phyloP scores from a whole-genome alignment of 139 green algal genomes.

The Volvox reticuliferus region DNA sequence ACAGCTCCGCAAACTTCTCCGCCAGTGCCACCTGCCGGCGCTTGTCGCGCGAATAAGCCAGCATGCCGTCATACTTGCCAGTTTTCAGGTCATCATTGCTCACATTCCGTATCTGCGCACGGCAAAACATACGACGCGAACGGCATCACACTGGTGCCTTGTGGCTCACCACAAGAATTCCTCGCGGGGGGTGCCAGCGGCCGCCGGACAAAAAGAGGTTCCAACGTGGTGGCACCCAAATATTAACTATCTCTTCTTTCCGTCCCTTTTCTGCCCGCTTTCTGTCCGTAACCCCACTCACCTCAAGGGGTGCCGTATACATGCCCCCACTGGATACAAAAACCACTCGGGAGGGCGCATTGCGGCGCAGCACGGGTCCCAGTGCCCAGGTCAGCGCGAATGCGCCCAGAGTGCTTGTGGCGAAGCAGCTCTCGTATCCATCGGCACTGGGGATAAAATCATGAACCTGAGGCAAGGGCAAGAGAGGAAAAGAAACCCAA shows the following conservation, averaged over 20 bases:
- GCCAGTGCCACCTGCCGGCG: slow-evolving; percentile 69
- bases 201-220: not conserved
- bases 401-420: slow-evolving; percentile 75
- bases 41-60: slow-evolving; percentile 75
- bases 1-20: slow-evolving; percentile 65
- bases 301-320: slow-evolving; percentile 54
- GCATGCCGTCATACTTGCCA: slow-evolving; percentile 60
- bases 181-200: not conserved
- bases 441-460: slow-evolving; percentile 63
- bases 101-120: slow-evolving; percentile 62
- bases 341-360: slow-evolving; percentile 61
- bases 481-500: not conserved
- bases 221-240: not conserved
- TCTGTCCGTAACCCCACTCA: not conserved
- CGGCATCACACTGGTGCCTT: not conserved
- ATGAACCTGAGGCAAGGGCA: slow-evolving; percentile 52
- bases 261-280: too few species aligned
- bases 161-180: not conserved
- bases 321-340: slow-evolving; percentile 75
- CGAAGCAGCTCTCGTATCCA: slow-evolving; percentile 75
- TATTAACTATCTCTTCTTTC: not conserved
- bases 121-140: not conserved
- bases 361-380: slow-evolving; percentile 56
- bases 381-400: slow-evolving; percentile 72
- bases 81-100: slow-evolving; percentile 44